These are phyloP conservation scores for Zelopaecilomyces penicillatus DNA, from an alignment of 2,329 filamentous ascomycete species.

Conservation along the genomic window DNA sequence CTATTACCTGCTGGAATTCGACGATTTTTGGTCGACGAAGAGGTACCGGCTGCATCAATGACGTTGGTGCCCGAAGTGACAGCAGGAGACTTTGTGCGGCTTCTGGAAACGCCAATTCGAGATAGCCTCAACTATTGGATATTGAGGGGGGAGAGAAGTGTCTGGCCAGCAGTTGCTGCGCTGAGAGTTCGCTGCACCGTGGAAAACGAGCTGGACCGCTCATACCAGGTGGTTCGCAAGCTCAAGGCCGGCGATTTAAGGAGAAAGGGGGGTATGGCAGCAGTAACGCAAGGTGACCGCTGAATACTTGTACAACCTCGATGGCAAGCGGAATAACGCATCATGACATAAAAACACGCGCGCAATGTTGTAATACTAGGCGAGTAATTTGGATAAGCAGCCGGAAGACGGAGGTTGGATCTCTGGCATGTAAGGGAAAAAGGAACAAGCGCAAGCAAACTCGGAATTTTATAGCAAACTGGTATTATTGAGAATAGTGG, in stretches of 20 bases:
- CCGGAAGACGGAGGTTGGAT: no score
- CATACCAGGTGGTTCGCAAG: constrained; percentile 71
- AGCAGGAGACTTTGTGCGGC: constrained; percentile 61
- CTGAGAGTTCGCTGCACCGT: constrained; percentile 75
- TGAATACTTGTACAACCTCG: background rate
- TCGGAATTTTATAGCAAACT: no score
- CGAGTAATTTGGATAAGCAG: no score
- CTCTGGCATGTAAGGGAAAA: no score
- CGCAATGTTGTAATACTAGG: no score
- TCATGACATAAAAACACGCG: no score
- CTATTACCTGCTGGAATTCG: constrained; percentile 62
- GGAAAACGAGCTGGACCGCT: constrained; percentile 78
- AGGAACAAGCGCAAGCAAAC: no score
- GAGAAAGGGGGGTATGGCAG: constrained; percentile 35
- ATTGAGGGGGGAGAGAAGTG: constrained; percentile 70
- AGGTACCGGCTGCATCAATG: constrained; percentile 67
- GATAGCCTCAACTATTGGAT: constrained; percentile 80
- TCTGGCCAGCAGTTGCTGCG: constrained; percentile 83
- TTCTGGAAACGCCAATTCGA: constrained; percentile 76
- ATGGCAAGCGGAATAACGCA: no score
- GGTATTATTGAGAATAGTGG: no score
- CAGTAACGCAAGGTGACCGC: constrained; percentile 14
- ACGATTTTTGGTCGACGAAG: constrained; percentile 74
- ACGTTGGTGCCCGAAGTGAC: constrained; percentile 76
- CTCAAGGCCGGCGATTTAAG: constrained; percentile 44